Evolutionary conservation across 2,329 filamentous ascomycete genomes (phyloP), one percentile per base, ranked within the genome.

Genomic region (Herpotrichia juniperi): DNA sequence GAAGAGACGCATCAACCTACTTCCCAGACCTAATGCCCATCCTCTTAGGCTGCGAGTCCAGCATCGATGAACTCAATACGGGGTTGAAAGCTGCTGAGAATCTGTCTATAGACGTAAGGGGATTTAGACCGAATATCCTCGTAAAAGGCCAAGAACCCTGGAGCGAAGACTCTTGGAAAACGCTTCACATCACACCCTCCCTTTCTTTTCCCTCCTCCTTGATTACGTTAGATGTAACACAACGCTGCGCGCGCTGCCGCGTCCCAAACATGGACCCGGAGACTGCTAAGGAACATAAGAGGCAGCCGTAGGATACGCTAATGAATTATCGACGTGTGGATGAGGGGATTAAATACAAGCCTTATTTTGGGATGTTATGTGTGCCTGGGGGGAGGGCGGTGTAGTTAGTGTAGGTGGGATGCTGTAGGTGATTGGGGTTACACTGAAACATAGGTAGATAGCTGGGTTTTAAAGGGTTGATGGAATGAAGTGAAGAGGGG

Each of bases 301-400:
- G 77, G 42, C 78, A 87, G 74, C 85, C 85, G 6, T 87, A 84
- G 85, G 79, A 86, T 61, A 80, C 79, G 54, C 67, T 87, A 48
- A 82, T 86, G 77, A 81, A 81, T 61, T 87, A 85, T 68, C 73
- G 85, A 8, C 69, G 84, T 24, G 76, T 87, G 4, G 85, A 87
- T 63, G 74, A 80, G 59, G 85, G 84, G 0, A 78, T 83, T 22
- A 86, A 79, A 70, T 87, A 76, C 57, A 87, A 87, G 73, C 85
- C 85, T 34, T 87, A 84, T 59, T 87, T 87, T 75, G 85, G 85
- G 1, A 87, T 88, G 86, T 66, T 87, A 62, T 82, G 83, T 64
- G 82, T 83, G 46, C 84, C 86, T 14, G 76, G 80, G 53, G 76
- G 74, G 81, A 85, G 37, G 83, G 84, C 56, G 83, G 83, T 0